These are phyloP conservation scores for Acer campestre DNA, from an alignment of 345 rosid species.

Conservation along the genomic window DNA sequence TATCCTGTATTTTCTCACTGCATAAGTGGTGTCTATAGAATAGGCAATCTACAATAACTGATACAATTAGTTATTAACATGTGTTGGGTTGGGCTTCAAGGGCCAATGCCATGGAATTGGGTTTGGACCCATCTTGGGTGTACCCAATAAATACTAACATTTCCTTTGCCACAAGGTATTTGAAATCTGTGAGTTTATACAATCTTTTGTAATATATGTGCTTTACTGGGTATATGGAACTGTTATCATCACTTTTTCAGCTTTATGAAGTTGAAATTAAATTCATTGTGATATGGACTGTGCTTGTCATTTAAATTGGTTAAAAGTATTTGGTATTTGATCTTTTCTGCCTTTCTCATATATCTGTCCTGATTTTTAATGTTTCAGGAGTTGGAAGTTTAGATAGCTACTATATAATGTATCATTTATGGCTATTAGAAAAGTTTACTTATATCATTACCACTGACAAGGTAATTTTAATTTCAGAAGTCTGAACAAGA, in stretches of 20 bases:
- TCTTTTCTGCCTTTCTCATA: neutral
- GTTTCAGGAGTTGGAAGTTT: neutral
- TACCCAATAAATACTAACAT: no score
- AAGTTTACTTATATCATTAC: neutral
- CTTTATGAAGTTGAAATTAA: no score
- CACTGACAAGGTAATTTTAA: slow-evolving; percentile 26
- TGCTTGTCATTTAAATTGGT: neutral
- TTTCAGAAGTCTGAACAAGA: slow-evolving; percentile 58
- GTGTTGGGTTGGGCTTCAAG: no score
- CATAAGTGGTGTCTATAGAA: no score
- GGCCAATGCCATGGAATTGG: no score
- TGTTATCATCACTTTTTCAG: neutral
- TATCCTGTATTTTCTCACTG: no score
- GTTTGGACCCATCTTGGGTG: no score
- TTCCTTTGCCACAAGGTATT: neutral
- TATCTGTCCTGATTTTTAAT: neutral
- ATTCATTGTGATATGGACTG: neutral
- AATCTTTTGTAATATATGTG: neutral
- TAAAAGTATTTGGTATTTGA: neutral
- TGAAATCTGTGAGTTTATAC: neutral
- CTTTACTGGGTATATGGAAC: neutral
- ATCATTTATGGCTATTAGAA: no score
- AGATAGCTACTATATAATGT: no score
- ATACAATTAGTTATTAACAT: no score
- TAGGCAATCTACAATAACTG: no score